Conservation (phyloP, 371 early-diverging fungal genomes). For the Cokeromyces recurvatus region DNA sequence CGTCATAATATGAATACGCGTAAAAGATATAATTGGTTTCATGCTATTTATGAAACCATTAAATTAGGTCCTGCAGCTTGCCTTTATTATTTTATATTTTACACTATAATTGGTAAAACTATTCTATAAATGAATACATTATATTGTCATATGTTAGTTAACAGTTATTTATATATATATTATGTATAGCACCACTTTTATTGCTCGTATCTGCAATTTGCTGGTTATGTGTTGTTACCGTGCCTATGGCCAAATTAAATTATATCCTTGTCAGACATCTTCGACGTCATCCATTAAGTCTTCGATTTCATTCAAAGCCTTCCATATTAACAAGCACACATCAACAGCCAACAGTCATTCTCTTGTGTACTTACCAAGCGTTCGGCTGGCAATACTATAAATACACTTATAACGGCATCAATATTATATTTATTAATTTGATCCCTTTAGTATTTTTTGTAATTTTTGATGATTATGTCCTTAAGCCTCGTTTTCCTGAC, state of each 20-base stretch:
- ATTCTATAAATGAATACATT: neutral
- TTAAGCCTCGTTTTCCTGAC: constrained; percentile 50
- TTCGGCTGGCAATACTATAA: constrained; percentile 84
- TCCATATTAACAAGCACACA: constrained; percentile 24
- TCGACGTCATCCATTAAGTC: constrained; percentile 74
- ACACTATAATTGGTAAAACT: constrained; percentile 45
- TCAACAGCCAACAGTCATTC: constrained; percentile 51
- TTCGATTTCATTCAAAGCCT: constrained; percentile 68
- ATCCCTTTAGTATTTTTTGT: constrained; percentile 75
- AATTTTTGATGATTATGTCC: constrained; percentile 76
- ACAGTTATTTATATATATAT: too few species aligned
- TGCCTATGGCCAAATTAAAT: constrained; percentile 94
- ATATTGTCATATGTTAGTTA: too few species aligned
- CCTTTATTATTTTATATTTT: constrained; percentile 57
- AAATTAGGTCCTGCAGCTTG: constrained; percentile 58
- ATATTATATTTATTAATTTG: constrained; percentile 93
- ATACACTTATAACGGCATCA: constrained; percentile 94
- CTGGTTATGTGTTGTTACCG: constrained; percentile 85
- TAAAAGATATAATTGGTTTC: constrained; percentile 14
- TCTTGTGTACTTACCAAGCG: constrained; percentile 77
- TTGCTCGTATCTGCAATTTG: constrained; percentile 72
- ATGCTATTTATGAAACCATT: constrained; percentile 19
- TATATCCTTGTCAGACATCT: constrained; percentile 74
- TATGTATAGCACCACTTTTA: constrained; percentile 57
- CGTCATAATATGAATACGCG: constrained; percentile 5